Evolutionary conservation across 306 rosid genomes (phyloP).

Genomic region (Clitoria ternatea): DNA sequence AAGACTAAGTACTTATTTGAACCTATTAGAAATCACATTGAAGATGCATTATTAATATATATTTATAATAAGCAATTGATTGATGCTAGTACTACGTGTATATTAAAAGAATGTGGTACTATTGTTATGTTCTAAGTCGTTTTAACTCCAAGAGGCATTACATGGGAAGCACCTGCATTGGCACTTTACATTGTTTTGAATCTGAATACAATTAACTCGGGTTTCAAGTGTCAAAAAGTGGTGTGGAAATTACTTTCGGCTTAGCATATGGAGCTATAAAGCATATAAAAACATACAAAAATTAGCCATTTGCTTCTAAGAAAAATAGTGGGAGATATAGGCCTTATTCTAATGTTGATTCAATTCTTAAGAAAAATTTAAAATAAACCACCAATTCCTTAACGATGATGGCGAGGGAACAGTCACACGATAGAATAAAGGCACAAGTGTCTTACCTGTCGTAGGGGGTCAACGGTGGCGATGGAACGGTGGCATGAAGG

Average conservation of each 20-base stretch:
- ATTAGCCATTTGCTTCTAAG: constrained; percentile 37
- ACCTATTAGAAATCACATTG: too few species aligned
- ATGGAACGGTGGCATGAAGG: too few species aligned
- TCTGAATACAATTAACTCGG: background rate
- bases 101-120: background rate
- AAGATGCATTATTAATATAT: too few species aligned
- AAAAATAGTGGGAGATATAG: constrained; percentile 45
- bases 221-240: constrained; percentile 42
- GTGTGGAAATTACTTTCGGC: constrained; percentile 44
- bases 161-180: background rate
- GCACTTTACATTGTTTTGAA: background rate
- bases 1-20: too few species aligned
- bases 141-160: background rate
- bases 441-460: too few species aligned
- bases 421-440: too few species aligned
- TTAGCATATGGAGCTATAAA: constrained; percentile 37
- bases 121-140: background rate
- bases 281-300: constrained; percentile 29
- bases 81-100: too few species aligned
- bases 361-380: constrained; percentile 46
- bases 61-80: too few species aligned
- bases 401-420: too few species aligned
- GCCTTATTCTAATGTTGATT: constrained; percentile 62
- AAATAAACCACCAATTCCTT: too few species aligned
- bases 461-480: too few species aligned